Conservation (phyloP, 2,329 filamentous ascomycete genomes). For the Neocucurbitaria cava region DNA sequence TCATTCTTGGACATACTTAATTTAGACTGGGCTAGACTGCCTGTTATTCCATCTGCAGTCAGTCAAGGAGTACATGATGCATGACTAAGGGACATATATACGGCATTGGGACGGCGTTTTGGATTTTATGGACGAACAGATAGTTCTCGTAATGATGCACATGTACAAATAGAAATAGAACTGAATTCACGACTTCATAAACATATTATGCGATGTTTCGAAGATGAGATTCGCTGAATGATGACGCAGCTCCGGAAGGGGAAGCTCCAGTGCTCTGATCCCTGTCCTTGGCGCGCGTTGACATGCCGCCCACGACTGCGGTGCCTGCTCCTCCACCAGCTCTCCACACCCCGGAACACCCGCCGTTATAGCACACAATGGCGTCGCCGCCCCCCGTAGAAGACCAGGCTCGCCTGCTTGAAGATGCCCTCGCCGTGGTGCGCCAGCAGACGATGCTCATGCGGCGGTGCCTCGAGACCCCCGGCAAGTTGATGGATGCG, state of each 20-base stretch:
- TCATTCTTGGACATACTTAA: conserved; percentile 2
- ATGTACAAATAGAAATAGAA: conserved; percentile 6
- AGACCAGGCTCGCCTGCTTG: conserved; percentile 83
- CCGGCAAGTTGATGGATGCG: conserved; percentile 99
- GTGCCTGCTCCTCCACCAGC: conserved; percentile 30
- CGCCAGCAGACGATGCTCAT: conserved; percentile 96
- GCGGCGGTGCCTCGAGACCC: conserved; percentile 96
- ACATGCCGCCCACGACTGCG: conserved; percentile 30
- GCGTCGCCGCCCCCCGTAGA: conserved; percentile 59
- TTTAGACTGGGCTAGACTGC: neutral
- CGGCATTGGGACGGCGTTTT: conserved; percentile 25
- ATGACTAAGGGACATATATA: conserved; percentile 14
- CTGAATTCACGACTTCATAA: neutral
- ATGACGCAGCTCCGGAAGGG: conserved; percentile 39
- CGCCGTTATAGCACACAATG: conserved; percentile 42
- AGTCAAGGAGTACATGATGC: conserved; percentile 3
- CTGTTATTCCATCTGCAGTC: neutral
- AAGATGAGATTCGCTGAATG: conserved; percentile 3
- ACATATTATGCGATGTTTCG: neutral
- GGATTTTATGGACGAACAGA: conserved; percentile 3
- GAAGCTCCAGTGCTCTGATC: conserved; percentile 24
- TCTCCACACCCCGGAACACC: conserved; percentile 38
- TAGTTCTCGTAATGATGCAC: neutral
- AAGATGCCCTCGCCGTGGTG: conserved; percentile 95
- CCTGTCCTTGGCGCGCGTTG: conserved; percentile 37